phyloP scores from a whole-genome alignment of 2,329 filamentous ascomycete genomes.

The Pseudocercospora eumusae region DNA sequence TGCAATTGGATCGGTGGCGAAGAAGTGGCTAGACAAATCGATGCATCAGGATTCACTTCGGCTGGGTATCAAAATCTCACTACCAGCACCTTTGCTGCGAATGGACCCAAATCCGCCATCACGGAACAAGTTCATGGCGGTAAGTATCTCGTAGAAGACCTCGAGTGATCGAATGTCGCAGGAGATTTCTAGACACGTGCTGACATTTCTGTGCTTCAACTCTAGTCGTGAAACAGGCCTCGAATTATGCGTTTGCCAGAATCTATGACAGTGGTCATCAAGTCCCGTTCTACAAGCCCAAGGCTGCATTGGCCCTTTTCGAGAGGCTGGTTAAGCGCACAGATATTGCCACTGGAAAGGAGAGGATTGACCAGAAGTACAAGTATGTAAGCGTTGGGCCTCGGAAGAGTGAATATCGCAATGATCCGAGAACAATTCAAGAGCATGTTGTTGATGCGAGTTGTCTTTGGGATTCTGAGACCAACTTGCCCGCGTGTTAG shows the following conservation, averaged over 20 bases:
- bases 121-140: conserved; percentile 52
- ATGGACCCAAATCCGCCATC: neutral
- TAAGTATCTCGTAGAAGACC: neutral
- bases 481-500: conserved; percentile 13
- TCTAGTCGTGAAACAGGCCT: conserved; percentile 54
- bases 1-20: conserved; percentile 40
- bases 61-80: conserved; percentile 54
- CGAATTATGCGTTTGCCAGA: conserved; percentile 53
- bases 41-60: conserved; percentile 44
- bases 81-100: conserved; percentile 34
- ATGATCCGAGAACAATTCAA: conserved; percentile 19
- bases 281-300: conserved; percentile 57
- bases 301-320: conserved; percentile 52
- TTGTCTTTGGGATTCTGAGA: conserved; percentile 15
- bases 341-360: conserved; percentile 55
- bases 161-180: neutral
- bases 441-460: conserved; percentile 13
- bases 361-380: conserved; percentile 1
- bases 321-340: conserved; percentile 50
- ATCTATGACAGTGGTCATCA: conserved; percentile 55
- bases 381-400: conserved; percentile 28
- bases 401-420: conserved; percentile 28
- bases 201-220: neutral
- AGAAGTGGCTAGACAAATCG: conserved; percentile 45
- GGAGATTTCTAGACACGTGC: neutral